A percentile compares a stretch with the other conserved stretches of the same genome.
These are phyloP conservation scores for Pinus taeda DNA, from an alignment of 75 land plant genomes.

Conservation along the genomic window DNA sequence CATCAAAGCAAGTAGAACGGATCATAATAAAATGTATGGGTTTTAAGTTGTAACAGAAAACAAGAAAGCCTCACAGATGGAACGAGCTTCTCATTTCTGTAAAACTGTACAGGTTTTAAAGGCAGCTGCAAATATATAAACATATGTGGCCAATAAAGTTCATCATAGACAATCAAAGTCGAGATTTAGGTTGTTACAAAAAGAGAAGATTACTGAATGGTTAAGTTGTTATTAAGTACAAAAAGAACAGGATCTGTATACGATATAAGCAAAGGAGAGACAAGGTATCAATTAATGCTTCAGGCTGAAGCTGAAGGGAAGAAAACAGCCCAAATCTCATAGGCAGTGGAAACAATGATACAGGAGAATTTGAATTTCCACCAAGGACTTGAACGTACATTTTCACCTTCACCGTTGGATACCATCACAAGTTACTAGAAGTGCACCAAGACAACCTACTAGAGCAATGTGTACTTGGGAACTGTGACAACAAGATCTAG, in stretches of 20 bases:
- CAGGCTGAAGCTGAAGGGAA: background rate
- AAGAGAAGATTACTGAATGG: background rate
- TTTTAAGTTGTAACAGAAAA: too few species aligned
- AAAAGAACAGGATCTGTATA: background rate
- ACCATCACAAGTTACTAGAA: background rate
- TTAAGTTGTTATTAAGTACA: background rate
- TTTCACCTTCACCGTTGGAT: background rate
- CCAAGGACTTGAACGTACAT: background rate
- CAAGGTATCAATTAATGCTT: background rate
- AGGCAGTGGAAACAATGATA: background rate
- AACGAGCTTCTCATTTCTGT: too few species aligned
- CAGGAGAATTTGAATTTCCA: conserved; percentile 7
- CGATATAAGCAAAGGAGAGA: background rate
- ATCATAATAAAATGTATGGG: too few species aligned
- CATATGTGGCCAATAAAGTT: background rate
- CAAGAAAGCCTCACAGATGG: too few species aligned
- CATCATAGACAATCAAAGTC: background rate
- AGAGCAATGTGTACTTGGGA: too few species aligned
- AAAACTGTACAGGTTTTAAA: background rate
- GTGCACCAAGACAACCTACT: background rate
- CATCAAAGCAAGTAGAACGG: too few species aligned
- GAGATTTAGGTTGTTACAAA: background rate
- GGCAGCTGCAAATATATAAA: background rate
- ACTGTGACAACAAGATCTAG: too few species aligned
- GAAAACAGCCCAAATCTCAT: conserved; percentile 2